Conservation (phyloP, 2,329 filamentous ascomycete species). For the Lasiodiplodia theobromae region DNA sequence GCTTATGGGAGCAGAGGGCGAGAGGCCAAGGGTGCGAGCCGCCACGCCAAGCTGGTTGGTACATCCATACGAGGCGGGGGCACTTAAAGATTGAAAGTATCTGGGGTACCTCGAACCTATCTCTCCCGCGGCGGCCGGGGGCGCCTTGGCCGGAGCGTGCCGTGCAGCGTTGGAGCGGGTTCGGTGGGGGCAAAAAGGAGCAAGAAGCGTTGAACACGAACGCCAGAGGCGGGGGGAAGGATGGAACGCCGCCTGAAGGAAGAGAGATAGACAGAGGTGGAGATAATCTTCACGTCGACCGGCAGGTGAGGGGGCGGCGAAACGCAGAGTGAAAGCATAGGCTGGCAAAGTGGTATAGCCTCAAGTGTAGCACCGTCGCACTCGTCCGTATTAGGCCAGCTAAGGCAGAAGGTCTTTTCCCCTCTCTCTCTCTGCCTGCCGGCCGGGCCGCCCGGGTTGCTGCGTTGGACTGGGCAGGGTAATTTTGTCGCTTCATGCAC, state of each 20-base stretch:
- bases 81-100: background rate
- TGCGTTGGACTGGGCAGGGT: too few species aligned
- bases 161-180: background rate
- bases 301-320: too few species aligned
- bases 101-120: background rate
- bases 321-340: too few species aligned
- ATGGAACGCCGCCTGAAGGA: background rate
- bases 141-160: background rate
- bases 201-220: conserved; percentile 16
- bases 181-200: conserved; percentile 1
- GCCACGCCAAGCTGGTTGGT: conserved; percentile 1
- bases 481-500: background rate
- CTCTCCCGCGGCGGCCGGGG: background rate
- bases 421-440: too few species aligned
- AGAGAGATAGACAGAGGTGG: too few species aligned
- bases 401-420: too few species aligned
- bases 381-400: too few species aligned
- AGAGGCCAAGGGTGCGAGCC: background rate
- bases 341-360: too few species aligned
- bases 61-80: conserved; percentile 2
- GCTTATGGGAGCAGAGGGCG: conserved; percentile 20
- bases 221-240: background rate
- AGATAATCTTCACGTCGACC: background rate
- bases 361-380: background rate
- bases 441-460: too few species aligned